phyloP scores from a whole-genome alignment of 2,329 filamentous ascomycete species.

The Aspergillus brunneoviolaceus region DNA sequence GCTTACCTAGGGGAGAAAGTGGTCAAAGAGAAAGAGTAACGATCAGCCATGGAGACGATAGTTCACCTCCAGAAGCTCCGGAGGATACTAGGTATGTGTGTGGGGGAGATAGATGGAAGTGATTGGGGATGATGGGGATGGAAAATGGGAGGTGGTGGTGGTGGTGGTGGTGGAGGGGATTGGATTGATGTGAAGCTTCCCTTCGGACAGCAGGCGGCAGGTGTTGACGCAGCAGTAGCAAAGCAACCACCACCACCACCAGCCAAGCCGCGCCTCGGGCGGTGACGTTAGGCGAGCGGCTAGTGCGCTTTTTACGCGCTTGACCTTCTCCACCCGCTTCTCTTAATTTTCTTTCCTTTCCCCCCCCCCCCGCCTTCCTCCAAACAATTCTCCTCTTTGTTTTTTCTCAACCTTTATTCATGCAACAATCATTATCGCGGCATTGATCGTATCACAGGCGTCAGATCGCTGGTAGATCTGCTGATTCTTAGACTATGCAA shows the following conservation, averaged over 20 bases:
- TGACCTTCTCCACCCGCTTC: slow-evolving; percentile 6
- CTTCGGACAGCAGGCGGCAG: slow-evolving; percentile 28
- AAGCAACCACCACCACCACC: slow-evolving; percentile 4
- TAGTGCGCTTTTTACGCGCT: slow-evolving; percentile 18
- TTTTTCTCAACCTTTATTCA: neutral
- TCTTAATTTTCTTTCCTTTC: slow-evolving; percentile 17
- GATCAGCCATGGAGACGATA: slow-evolving; percentile 75
- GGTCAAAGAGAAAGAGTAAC: slow-evolving; percentile 98
- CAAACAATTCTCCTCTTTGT: neutral
- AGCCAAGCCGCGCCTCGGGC: slow-evolving; percentile 21
- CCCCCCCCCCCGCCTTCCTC: neutral
- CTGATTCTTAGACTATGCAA: slow-evolving; percentile 15
- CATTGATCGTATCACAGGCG: neutral
- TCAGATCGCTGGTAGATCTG: slow-evolving; percentile 20
- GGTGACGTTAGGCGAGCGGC: slow-evolving; percentile 27
- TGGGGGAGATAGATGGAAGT: slow-evolving; percentile 6
- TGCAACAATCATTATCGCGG: neutral
- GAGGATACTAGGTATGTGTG: neutral
- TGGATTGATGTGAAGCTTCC: slow-evolving; percentile 31
- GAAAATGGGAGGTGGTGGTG: slow-evolving; percentile 8
- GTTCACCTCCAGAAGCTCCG: slow-evolving; percentile 19
- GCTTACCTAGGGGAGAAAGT: slow-evolving; percentile 92
- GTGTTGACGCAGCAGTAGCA: slow-evolving; percentile 33
- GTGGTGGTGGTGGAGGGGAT: slow-evolving; percentile 16
- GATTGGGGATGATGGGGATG: slow-evolving; percentile 17